Percentiles rank a stretch among this genome's conserved stretches.
Conservation (phyloP, 345 rosid species). For the Sisymbrium altissimum region DNA sequence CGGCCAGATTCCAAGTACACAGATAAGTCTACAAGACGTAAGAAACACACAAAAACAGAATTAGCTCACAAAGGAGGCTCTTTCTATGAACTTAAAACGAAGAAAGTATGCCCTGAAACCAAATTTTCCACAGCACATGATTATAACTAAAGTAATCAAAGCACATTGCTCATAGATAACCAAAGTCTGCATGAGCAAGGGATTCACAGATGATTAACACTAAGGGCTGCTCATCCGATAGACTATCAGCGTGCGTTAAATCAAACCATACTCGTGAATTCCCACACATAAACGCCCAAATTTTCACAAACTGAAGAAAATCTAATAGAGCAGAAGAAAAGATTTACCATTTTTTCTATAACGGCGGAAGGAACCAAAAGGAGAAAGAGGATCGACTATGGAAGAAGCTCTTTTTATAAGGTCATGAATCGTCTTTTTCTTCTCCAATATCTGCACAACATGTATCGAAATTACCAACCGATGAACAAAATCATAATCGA, state of each 20-base stretch:
- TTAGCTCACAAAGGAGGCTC: not conserved
- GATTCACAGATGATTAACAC: too few relatives aligned
- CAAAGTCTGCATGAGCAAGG: too few relatives aligned
- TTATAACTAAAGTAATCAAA: not conserved
- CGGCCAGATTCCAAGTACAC: constrained; percentile 56
- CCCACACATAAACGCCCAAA: not conserved
- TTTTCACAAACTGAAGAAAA: not conserved
- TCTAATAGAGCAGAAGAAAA: not conserved
- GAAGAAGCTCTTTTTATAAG: constrained; percentile 64
- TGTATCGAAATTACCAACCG: not conserved
- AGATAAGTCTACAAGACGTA: constrained; percentile 48
- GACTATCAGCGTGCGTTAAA: not conserved
- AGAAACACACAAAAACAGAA: not conserved
- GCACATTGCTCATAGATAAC: not conserved
- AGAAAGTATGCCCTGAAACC: not conserved
- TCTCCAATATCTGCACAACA: constrained; percentile 53
- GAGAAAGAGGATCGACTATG: constrained; percentile 53
- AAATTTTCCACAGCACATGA: not conserved
- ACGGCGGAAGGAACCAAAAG: constrained; percentile 54
- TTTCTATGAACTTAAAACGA: too few relatives aligned
- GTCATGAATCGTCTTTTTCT: constrained; percentile 55
- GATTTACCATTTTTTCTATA: constrained; percentile 54
- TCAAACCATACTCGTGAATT: not conserved
- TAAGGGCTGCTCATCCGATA: not conserved
- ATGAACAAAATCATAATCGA: not conserved